Base-by-base conservation (phyloP, 352 stramenopile species). In the Globisporangium yorkense region DNA sequence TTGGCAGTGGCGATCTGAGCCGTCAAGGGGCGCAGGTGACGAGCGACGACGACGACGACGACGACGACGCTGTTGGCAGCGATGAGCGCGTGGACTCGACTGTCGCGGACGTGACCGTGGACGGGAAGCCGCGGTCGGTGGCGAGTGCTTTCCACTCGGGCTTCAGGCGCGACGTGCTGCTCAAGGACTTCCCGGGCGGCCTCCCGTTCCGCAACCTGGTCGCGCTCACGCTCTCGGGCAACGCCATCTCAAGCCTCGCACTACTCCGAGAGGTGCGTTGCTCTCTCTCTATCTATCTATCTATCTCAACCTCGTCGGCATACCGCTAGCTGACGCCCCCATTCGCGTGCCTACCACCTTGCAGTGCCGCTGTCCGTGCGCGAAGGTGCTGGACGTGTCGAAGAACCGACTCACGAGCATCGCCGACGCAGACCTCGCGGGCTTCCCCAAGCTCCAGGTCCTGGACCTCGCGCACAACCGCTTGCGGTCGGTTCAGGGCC, bases 401-500 rank as follows among this genome's bases (percentile, higher is more conserved):
- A 67, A 55, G 37, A 94, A 92, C 52, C 61, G 65, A n/a, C 53
- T 94, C 12, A 57, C 45, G 18, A 90, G 89, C 35, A 33, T 91
- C 16, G 33, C 40, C 15, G 77, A 88, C 15, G 68, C 80, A 8
- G 71, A 76, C 6, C 56, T 93, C 0, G 46, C 54, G 5, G 64
- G 59, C 43, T 87, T 93, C 47, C 79, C 77, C 2, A 83, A 77
- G 47, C 73, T 92, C 8, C 71, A 91, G 49, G 68, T 89, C 1
- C 50, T 94, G 6, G 72, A 92, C 48, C 52, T 94, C 48, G 70
- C 65, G 0, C 41, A 77, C 18, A 94, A 94, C 33, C 67, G 71
- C 18, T 51, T 94, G 18, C 80, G 72, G 54, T 60, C 44, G 4
- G 87, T 93, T 37, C 63, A 67, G 18, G 83, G 83, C 1, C 59